Conservation (phyloP, 1,139 yeast species). For the Candida glucosophila region DNA sequence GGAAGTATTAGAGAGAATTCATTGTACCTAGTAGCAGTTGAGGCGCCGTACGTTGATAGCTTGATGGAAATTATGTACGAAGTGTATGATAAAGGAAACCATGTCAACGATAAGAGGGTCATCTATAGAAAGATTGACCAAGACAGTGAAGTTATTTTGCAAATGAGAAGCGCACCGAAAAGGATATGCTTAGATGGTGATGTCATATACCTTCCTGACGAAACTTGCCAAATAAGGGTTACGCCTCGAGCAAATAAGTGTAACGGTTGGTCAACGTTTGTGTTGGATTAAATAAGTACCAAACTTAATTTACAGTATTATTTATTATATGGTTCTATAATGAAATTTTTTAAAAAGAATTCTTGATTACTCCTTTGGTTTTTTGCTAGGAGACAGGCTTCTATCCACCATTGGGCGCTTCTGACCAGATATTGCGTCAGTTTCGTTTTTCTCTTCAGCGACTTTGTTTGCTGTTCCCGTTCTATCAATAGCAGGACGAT, state of each 20-base stretch:
- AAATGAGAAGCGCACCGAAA: conserved; percentile 13
- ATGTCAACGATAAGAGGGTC: conserved; percentile 37
- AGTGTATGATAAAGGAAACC: conserved; percentile 53
- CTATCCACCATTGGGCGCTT: conserved; percentile 8
- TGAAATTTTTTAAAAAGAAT: too few species aligned
- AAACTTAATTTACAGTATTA: background rate
- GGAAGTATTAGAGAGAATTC: conserved; percentile 45
- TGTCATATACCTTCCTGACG: conserved; percentile 23
- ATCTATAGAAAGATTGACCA: conserved; percentile 27
- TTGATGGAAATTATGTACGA: conserved; percentile 50
- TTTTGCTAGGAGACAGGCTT: conserved; percentile 6
- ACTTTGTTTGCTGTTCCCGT: conserved; percentile 2
- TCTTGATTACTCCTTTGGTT: conserved; percentile 8
- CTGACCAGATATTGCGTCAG: conserved; percentile 2
- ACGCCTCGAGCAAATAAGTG: background rate
- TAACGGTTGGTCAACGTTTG: too few species aligned
- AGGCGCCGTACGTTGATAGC: conserved; percentile 18
- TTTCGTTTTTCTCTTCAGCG: conserved; percentile 3
- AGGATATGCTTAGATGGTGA: conserved; percentile 53
- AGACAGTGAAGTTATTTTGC: conserved; percentile 19
- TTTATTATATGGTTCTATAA: too few species aligned
- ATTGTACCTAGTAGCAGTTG: conserved; percentile 50
- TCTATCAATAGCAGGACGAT: conserved; percentile 16
- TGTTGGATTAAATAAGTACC: too few species aligned
- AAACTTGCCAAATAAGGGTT: conserved; percentile 9